Conservation (phyloP, 345 rosid species). For the Rhizophora mangle region DNA sequence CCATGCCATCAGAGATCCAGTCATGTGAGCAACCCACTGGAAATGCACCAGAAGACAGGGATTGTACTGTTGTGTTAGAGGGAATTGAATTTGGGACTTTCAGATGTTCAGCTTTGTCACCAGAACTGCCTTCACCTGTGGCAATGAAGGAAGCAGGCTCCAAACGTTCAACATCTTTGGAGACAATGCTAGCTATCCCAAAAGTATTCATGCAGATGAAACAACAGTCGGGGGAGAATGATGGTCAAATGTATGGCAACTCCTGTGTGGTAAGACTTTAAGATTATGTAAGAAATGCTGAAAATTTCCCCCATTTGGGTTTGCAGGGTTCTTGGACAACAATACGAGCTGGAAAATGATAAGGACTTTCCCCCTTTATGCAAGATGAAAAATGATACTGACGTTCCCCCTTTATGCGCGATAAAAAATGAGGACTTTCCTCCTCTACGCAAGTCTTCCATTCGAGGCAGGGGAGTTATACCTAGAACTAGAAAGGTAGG, state of each 20-base stretch:
- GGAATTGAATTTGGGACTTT: conserved; percentile 26
- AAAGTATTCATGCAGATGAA: conserved; percentile 11
- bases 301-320: not conserved
- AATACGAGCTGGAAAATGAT: conserved; percentile 23
- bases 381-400: conserved; percentile 19
- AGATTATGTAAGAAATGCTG: not conserved
- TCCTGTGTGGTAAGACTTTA: not conserved
- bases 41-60: conserved; percentile 13
- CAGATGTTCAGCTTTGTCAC: conserved; percentile 9
- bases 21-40: conserved; percentile 14
- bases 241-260: conserved; percentile 25
- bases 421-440: no score
- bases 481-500: no score
- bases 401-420: conserved; percentile 19
- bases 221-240: conserved; percentile 11
- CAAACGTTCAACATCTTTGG: conserved; percentile 23
- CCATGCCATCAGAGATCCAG: conserved; percentile 17
- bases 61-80: not conserved
- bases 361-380: conserved; percentile 36
- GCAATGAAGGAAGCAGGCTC: conserved; percentile 16
- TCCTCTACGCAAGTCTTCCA: no score
- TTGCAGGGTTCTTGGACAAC: conserved; percentile 23
- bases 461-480: no score
- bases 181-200: conserved; percentile 8
- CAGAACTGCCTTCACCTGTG: conserved; percentile 16